These are phyloP conservation scores for Globisporangium paddicum DNA, from an alignment of 352 stramenopile genomes.

Conservation along the genomic window DNA sequence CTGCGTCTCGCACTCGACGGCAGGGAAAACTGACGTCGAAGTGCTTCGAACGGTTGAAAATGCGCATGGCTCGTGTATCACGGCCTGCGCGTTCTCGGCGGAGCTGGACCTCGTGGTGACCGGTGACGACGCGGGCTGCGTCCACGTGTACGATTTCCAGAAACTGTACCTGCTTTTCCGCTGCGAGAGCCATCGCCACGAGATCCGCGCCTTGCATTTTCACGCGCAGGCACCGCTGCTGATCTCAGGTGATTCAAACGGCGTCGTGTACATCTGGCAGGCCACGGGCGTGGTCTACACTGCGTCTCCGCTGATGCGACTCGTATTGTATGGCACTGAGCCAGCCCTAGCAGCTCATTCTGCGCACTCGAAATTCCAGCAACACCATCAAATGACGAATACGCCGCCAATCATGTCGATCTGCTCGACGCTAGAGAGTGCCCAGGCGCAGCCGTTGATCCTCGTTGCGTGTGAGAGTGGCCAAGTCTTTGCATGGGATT, in stretches of 20 bases:
- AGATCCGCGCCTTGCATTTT: constrained; percentile 56
- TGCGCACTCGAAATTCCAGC: background rate
- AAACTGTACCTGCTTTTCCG: constrained; percentile 49
- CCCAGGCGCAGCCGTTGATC: constrained; percentile 12
- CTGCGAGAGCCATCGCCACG: constrained; percentile 39
- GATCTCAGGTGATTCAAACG: constrained; percentile 39
- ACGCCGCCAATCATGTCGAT: constrained; percentile 21
- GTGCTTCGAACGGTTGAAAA: constrained; percentile 60
- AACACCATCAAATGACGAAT: background rate
- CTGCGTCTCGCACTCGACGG: constrained; percentile 41
- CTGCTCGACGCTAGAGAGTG: constrained; percentile 17
- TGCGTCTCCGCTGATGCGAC: constrained; percentile 24
- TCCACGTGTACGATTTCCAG: constrained; percentile 66
- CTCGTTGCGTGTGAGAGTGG: constrained; percentile 13
- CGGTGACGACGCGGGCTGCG: constrained; percentile 41
- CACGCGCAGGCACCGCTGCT: constrained; percentile 29
- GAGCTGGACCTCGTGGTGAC: constrained; percentile 42
- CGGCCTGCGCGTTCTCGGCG: constrained; percentile 41
- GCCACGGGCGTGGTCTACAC: constrained; percentile 19
- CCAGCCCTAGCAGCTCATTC: background rate
- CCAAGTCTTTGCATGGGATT: constrained; percentile 19
- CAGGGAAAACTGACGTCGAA: constrained; percentile 46
- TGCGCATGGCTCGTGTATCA: constrained; percentile 57
- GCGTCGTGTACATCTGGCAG: constrained; percentile 44
- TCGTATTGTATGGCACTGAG: constrained; percentile 4